phyloP scores from a whole-genome alignment of 176 grass and related monocot genomes.

The Alloteropsis semialata region DNA sequence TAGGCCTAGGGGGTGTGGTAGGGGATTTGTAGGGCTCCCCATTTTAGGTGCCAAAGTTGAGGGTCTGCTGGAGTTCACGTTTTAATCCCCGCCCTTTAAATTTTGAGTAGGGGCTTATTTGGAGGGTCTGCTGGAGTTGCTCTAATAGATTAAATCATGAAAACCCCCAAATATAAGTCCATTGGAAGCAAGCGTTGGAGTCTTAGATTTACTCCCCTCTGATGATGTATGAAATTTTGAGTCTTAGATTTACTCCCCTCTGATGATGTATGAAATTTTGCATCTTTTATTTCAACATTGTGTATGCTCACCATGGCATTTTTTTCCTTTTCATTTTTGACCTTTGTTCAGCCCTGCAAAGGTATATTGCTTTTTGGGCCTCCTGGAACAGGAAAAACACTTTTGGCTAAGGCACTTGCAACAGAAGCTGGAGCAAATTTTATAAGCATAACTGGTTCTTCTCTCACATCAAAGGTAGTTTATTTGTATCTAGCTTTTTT shows the following conservation, averaged over 20 bases:
- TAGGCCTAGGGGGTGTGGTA: too few relatives aligned
- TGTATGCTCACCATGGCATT: conserved; percentile 6
- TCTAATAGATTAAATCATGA: background rate
- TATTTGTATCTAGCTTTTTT: background rate
- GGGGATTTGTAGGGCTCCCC: too few relatives aligned
- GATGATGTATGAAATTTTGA: conserved; percentile 7
- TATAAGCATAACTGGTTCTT: conserved; percentile 86
- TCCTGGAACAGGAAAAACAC: conserved; percentile 96
- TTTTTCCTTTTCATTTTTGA: background rate
- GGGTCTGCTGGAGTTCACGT: too few relatives aligned
- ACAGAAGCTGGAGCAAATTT: conserved; percentile 98
- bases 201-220: background rate
- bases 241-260: background rate
- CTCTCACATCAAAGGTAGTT: conserved; percentile 87
- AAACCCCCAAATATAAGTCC: background rate
- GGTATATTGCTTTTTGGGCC: conserved; percentile 96
- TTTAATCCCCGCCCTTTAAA: too few relatives aligned
- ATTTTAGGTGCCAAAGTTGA: too few relatives aligned
- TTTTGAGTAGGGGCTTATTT: too few relatives aligned
- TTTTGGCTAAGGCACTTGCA: conserved; percentile 96
- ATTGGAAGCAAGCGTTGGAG: background rate
- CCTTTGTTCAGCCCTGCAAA: conserved; percentile 85
- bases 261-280: conserved; percentile 5
- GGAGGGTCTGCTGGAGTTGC: too few relatives aligned
- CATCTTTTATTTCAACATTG: background rate